Percentiles rank a stretch among this genome's conserved stretches.
These are phyloP conservation scores for Cokeromyces recurvatus DNA, from an alignment of 371 early-diverging fungal species.

Conservation along the genomic window DNA sequence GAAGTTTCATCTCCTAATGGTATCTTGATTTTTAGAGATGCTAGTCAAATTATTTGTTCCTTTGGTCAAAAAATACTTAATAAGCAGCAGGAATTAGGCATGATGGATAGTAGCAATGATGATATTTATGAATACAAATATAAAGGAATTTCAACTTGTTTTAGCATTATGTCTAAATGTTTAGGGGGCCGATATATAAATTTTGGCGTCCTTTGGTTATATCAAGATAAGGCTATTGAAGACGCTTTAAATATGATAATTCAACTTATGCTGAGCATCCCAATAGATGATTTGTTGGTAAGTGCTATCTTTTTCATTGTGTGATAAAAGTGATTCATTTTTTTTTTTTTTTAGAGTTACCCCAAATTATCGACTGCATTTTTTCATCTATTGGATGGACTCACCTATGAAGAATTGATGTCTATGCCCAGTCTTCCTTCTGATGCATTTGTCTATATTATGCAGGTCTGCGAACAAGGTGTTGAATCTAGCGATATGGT, in stretches of 20 bases:
- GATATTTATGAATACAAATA: conserved; percentile 52
- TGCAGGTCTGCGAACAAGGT: conserved; percentile 60
- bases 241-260: conserved; percentile 64
- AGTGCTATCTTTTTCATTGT: conserved; percentile 3
- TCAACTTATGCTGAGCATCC: conserved; percentile 68
- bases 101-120: conserved; percentile 1
- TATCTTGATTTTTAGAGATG: conserved; percentile 85
- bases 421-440: conserved; percentile 48
- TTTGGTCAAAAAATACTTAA: conserved; percentile 36
- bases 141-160: conserved; percentile 77
- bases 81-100: conserved; percentile 22
- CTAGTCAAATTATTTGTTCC: conserved; percentile 57
- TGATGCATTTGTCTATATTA: conserved; percentile 52
- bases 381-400: conserved; percentile 60
- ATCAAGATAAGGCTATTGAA: conserved; percentile 82
- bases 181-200: conserved; percentile 83
- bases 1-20: conserved; percentile 85
- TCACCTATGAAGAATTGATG: conserved; percentile 63
- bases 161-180: conserved; percentile 66
- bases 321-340: background rate
- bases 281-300: conserved; percentile 73
- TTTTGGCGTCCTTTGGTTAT: conserved; percentile 90
- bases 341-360: conserved; percentile 40
- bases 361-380: conserved; percentile 61
- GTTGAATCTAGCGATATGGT: conserved; percentile 47